Evolutionary conservation across 306 rosid species (phyloP).

Genomic region (Quercus glauca): DNA sequence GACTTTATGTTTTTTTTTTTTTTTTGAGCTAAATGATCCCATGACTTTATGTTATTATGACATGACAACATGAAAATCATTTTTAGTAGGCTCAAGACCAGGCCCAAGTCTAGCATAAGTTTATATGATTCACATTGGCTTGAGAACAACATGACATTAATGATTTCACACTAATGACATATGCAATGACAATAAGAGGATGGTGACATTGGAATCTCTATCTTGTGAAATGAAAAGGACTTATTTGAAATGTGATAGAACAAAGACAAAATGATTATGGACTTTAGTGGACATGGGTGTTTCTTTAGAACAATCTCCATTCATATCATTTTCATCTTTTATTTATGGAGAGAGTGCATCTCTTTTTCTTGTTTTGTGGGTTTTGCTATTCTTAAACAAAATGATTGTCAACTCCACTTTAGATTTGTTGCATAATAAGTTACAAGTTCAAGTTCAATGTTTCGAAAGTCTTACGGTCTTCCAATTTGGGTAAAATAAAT

Average conservation of each 20-base stretch:
- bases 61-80: too few relatives aligned
- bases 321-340: not conserved
- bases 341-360: not conserved
- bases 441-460: too few relatives aligned
- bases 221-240: not conserved
- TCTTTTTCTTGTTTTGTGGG: not conserved
- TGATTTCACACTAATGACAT: constrained; percentile 6
- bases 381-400: not conserved
- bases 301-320: not conserved
- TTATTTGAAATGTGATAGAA: not conserved
- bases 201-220: not conserved
- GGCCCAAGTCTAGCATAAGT: too few relatives aligned
- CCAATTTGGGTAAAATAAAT: too few relatives aligned
- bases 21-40: too few relatives aligned
- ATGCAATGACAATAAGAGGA: not conserved
- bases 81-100: too few relatives aligned
- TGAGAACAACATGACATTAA: not conserved
- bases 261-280: not conserved
- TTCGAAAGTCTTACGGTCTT: too few relatives aligned
- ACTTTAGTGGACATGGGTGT: not conserved
- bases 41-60: too few relatives aligned
- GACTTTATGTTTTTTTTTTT: too few relatives aligned
- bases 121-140: too few relatives aligned
- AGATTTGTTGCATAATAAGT: too few relatives aligned
- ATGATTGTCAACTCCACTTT: too few relatives aligned